Evolutionary conservation across 2,329 filamentous ascomycete species (phyloP).

Genomic region (Ophiostoma tasmaniense): DNA sequence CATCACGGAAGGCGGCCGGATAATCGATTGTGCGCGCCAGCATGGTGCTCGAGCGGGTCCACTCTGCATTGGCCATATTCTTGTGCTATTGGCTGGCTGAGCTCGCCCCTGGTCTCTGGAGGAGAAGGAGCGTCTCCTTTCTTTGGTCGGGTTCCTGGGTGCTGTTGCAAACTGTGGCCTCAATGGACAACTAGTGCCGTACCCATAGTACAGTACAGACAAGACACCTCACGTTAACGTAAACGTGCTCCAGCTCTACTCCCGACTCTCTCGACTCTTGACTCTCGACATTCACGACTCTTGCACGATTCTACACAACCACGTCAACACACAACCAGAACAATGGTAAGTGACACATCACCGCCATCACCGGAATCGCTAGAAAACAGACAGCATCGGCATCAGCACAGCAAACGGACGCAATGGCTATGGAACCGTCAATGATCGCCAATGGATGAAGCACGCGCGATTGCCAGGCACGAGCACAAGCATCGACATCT

Average conservation of each 20-base stretch:
- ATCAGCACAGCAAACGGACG: not conserved
- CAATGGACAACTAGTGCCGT: not conserved
- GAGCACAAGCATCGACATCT: not conserved
- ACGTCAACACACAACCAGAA: not conserved
- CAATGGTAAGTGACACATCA: slow-evolving; percentile 2
- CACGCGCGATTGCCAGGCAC: not conserved
- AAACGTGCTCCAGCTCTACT: too few species aligned
- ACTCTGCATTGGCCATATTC: not conserved
- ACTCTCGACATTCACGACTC: not conserved
- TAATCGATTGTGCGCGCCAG: not conserved
- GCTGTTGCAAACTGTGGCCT: slow-evolving; percentile 11
- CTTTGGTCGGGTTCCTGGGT: not conserved
- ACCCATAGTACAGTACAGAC: not conserved
- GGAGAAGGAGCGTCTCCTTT: not conserved
- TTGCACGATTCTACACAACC: not conserved
- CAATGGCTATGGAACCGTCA: not conserved
- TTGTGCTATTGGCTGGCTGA: not conserved
- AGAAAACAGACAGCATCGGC: not conserved
- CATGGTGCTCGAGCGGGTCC: not conserved
- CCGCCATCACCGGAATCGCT: not conserved
- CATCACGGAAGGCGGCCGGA: slow-evolving; percentile 5
- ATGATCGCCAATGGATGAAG: not conserved
- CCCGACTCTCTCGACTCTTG: not conserved
- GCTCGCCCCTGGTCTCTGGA: slow-evolving; percentile 3
- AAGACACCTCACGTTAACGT: not conserved